Evolutionary conservation across 2,329 filamentous ascomycete species (phyloP), one percentile per base, ranked within the genome.

Genomic region (Drechslera avenae): DNA sequence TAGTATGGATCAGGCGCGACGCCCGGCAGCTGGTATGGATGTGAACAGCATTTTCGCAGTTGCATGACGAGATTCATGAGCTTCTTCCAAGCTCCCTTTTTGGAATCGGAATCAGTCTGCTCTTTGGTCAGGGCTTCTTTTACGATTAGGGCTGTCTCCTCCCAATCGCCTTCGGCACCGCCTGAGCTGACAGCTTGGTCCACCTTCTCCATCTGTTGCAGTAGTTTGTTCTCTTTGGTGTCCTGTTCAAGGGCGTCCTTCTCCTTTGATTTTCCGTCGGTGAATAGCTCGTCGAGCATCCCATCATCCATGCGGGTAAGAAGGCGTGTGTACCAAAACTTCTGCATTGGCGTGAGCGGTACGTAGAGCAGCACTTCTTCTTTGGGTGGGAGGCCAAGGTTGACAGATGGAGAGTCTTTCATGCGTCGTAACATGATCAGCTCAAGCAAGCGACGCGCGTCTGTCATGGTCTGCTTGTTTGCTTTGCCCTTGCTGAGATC

Each of bases 81-180:
- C 56, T 77, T 79, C 34, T 74, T 72, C 78, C 79, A 82, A 3
- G 75, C 72, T 3, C 67, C 71, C 45, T 68, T 73, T 14, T 67
- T 73, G n/a, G 59, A 35, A 5, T 50, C 58, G 16, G 59, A 59
- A 16, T 64, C 62, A 6, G 68, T 61, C 19, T 72, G 63, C 46
- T 75, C 73, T 9, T 74, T 69, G 8, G 68, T 57, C 2, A 89
- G 48, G 89, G 97, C 77, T 93, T 96, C 74, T 90, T 92, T 82
- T 91, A 97, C 80, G 94, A 97, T 86, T 92, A 89, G 73, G 92
- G 92, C 78, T 88, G 93, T 77, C 96, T 95, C 52, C 9, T 76
- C 74, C 80, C 80, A 83, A 7, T 62, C 58, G 71, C 70, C 43
- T 21, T 41, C 32, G 28, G 41, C 9, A 5, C 39, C 46, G 16